These are phyloP conservation scores for Candida smagusa DNA, from an alignment of 1,139 yeast genomes.

Conservation along the genomic window DNA sequence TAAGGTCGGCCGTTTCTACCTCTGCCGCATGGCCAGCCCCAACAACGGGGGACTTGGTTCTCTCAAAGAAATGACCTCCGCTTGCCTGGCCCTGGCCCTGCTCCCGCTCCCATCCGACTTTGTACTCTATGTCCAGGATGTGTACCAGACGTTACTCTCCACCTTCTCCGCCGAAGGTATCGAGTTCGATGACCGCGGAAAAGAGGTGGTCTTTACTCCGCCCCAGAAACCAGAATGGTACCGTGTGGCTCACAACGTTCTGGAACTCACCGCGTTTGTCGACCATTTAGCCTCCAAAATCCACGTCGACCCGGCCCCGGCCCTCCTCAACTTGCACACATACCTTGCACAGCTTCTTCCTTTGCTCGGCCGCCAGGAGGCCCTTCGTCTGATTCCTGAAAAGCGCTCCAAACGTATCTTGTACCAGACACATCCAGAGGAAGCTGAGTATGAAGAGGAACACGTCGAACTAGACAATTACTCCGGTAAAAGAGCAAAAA, in stretches of 20 bases:
- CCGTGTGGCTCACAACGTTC: conserved; percentile 39
- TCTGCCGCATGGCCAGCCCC: conserved; percentile 41
- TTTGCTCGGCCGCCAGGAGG: conserved; percentile 19
- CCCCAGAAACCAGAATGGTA: conserved; percentile 27
- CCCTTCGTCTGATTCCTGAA: conserved; percentile 5
- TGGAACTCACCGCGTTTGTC: conserved; percentile 31
- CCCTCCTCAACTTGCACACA: conserved; percentile 24
- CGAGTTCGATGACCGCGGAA: conserved; percentile 32
- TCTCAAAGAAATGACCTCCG: conserved; percentile 29
- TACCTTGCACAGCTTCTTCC: conserved; percentile 24
- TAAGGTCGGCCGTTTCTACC: conserved; percentile 43
- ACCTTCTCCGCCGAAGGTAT: conserved; percentile 30
- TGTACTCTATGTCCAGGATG: conserved; percentile 52
- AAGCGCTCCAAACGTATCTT: conserved; percentile 10
- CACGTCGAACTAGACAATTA: conserved; percentile 15
- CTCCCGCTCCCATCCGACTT: conserved; percentile 18
- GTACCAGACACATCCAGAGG: conserved; percentile 11
- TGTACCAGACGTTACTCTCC: conserved; percentile 32
- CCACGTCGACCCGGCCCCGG: conserved; percentile 25
- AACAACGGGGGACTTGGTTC: conserved; percentile 40
- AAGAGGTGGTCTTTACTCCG: conserved; percentile 18
- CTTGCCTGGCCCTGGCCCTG: conserved; percentile 19
- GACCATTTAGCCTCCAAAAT: conserved; percentile 15
- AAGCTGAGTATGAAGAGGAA: conserved; percentile 14
- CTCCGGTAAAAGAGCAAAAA: conserved; percentile 1